These are phyloP conservation scores for Rhododendron henanense DNA, from an alignment of 148 eudicot species.

Conservation along the genomic window DNA sequence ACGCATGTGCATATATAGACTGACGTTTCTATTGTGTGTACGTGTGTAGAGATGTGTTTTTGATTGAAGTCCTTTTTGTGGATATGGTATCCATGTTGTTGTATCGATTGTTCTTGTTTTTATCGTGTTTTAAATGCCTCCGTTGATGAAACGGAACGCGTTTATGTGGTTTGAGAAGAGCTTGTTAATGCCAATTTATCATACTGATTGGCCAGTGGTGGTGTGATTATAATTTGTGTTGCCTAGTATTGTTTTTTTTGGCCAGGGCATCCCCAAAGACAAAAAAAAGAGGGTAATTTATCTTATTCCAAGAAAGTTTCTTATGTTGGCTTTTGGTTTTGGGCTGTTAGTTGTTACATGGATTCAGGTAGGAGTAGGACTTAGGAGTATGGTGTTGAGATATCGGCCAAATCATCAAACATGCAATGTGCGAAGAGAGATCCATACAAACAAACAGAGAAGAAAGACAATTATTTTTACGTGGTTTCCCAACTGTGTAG, in stretches of 20 bases:
- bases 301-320: background rate
- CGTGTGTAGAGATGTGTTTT: background rate
- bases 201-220: background rate
- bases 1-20: background rate
- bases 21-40: background rate
- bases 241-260: background rate
- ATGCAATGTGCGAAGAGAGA: background rate
- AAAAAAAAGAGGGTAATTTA: background rate
- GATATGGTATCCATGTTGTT: background rate
- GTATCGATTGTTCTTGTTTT: background rate
- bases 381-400: background rate
- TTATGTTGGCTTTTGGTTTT: background rate
- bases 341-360: background rate
- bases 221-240: background rate
- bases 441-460: background rate
- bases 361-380: background rate
- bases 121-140: background rate
- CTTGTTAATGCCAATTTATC: background rate
- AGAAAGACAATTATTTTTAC: background rate
- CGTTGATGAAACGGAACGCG: background rate
- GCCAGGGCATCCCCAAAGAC: background rate
- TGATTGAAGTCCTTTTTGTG: background rate
- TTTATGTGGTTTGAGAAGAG: background rate
- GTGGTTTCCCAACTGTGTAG: background rate
- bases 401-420: background rate